These are phyloP conservation scores for Aspergillus quadrilineatus DNA, from an alignment of 2,329 filamentous ascomycete species.

Conservation along the genomic window DNA sequence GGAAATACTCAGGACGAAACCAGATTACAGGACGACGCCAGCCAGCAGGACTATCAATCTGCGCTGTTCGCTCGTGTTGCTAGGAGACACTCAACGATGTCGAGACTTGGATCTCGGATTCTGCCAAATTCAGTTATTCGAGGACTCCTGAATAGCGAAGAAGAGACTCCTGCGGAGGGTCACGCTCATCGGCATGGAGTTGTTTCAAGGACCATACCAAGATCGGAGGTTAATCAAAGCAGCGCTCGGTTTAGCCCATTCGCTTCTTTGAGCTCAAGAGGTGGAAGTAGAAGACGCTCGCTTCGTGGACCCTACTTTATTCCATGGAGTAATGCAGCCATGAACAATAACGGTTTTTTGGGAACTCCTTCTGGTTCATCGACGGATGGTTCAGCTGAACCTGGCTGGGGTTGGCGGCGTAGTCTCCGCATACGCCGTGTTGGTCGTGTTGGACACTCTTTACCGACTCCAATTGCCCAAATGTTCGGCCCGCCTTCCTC, in stretches of 20 bases:
- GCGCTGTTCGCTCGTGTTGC: constrained; percentile 36
- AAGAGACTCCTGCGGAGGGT: constrained; percentile 47
- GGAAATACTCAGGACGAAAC: constrained; percentile 40
- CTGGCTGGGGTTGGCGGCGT: constrained; percentile 39
- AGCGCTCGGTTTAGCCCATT: constrained; percentile 43
- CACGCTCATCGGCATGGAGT: constrained; percentile 46
- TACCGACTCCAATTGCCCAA: constrained; percentile 45
- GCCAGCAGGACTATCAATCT: constrained; percentile 32
- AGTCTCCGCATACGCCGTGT: constrained; percentile 43
- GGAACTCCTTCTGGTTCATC: constrained; percentile 27
- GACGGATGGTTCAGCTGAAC: constrained; percentile 27
- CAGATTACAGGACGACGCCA: constrained; percentile 32
- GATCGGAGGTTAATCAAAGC: constrained; percentile 35
- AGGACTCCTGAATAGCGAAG: constrained; percentile 45
- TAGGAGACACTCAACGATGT: constrained; percentile 49
- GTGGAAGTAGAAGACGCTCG: constrained; percentile 41
- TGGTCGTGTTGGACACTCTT: constrained; percentile 45
- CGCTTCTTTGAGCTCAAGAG: constrained; percentile 39
- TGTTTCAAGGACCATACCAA: constrained; percentile 38
- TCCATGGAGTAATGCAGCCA: constrained; percentile 35
- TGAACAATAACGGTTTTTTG: constrained; percentile 28
- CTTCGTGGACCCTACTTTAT: constrained; percentile 41
- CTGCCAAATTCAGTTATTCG: constrained; percentile 48
- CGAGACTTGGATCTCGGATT: constrained; percentile 48
- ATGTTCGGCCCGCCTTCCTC: constrained; percentile 43